Percentiles rank a stretch among this genome's conserved stretches.
Conservation (phyloP, 139 green algal genomes). For the Chlamydomonas sp. region DNA sequence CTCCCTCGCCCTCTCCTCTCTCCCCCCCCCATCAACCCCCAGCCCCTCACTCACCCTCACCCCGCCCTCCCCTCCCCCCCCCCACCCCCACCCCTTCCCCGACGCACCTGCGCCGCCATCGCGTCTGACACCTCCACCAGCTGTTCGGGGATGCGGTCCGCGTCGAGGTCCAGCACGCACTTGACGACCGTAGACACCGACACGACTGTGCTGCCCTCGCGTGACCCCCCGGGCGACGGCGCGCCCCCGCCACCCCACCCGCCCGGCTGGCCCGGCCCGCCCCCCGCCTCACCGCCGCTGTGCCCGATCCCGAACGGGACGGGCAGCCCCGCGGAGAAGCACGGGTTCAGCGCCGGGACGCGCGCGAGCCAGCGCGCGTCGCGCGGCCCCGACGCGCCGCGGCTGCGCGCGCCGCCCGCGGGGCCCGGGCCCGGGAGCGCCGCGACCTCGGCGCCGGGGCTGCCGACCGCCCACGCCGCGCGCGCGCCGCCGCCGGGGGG, state of each 20-base stretch:
- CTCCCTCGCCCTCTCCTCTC: not conserved
- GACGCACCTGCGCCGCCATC: slow-evolving; percentile 20
- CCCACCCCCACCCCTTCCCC: too few species aligned
- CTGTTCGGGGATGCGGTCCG: slow-evolving; percentile 17
- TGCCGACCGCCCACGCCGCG: too few species aligned
- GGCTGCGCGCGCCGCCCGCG: too few species aligned
- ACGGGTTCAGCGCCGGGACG: not conserved
- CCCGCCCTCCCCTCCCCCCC: not conserved
- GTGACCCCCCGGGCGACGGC: not conserved
- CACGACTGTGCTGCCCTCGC: not conserved
- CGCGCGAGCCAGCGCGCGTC: not conserved
- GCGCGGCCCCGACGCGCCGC: too few species aligned
- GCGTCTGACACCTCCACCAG: slow-evolving; percentile 23
- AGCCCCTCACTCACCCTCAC: not conserved
- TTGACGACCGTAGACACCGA: not conserved
- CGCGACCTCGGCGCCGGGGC: too few species aligned
- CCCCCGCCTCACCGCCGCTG: not conserved
- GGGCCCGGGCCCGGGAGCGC: too few species aligned
- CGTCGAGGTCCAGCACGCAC: slow-evolving; percentile 24
- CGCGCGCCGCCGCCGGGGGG: too few species aligned
- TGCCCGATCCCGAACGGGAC: not conserved
- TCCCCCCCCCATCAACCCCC: not conserved
- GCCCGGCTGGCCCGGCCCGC: not conserved
- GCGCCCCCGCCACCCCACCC: not conserved
- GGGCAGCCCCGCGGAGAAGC: not conserved